These are phyloP conservation scores for Polyporus tsugae DNA, from an alignment of 1,284 basidiomycete species.

Conservation along the genomic window DNA sequence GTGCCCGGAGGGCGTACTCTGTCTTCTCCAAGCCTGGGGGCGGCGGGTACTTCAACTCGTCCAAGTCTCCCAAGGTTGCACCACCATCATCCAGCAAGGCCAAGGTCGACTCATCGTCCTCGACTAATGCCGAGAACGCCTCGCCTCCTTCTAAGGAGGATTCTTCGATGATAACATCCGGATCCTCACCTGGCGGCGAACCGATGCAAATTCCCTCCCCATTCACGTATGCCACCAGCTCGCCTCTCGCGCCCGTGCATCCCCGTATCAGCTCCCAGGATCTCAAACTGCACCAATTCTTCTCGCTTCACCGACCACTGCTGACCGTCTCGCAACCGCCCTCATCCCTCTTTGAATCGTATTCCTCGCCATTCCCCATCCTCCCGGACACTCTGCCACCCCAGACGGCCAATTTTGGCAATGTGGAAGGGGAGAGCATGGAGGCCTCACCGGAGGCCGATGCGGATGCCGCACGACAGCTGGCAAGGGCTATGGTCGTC, in stretches of 20 bases:
- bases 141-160: slow-evolving; percentile 38
- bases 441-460: slow-evolving; percentile 73
- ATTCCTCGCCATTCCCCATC: slow-evolving; percentile 36
- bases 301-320: slow-evolving; percentile 78
- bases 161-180: slow-evolving; percentile 27
- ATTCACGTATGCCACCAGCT: slow-evolving; percentile 31
- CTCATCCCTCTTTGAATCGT: slow-evolving; percentile 62
- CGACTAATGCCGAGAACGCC: slow-evolving; percentile 31
- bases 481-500: slow-evolving; percentile 73
- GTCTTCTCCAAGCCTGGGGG: slow-evolving; percentile 82
- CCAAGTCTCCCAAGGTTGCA: slow-evolving; percentile 57
- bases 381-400: slow-evolving; percentile 19
- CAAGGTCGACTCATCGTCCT: slow-evolving; percentile 39
- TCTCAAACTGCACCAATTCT: slow-evolving; percentile 81
- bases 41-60: slow-evolving; percentile 75
- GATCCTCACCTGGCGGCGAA: slow-evolving; percentile 22
- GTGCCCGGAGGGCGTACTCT: slow-evolving; percentile 68
- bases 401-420: slow-evolving; percentile 37
- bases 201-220: slow-evolving; percentile 16
- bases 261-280: slow-evolving; percentile 68
- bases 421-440: slow-evolving; percentile 52
- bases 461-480: slow-evolving; percentile 77
- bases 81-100: slow-evolving; percentile 35
- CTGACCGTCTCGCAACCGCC: slow-evolving; percentile 68
- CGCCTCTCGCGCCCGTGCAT: slow-evolving; percentile 48